Percentiles rank a stretch among this genome's conserved stretches.
phyloP scores from a whole-genome alignment of 192 early-diverging fungal genomes.

The Thamnidium elegans region DNA sequence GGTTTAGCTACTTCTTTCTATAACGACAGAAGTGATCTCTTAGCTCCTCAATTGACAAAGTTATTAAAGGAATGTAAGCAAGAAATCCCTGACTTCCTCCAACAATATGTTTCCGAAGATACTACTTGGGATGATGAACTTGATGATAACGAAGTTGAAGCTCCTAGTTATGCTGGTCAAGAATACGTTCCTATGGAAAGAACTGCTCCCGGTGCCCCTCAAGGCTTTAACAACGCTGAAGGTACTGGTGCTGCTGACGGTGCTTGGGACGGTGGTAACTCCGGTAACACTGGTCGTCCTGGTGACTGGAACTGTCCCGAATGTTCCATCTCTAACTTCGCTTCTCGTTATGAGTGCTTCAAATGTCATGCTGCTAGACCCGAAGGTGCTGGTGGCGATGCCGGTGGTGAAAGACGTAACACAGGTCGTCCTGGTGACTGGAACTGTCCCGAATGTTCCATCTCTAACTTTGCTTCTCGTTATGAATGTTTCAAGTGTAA shows the following conservation, averaged over 20 bases:
- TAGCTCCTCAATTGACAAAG: slow-evolving; percentile 53
- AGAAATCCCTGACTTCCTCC: slow-evolving; percentile 62
- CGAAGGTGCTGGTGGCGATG: slow-evolving; percentile 29
- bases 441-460: slow-evolving; percentile 22
- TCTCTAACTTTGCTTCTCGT: slow-evolving; percentile 24
- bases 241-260: slow-evolving; percentile 21
- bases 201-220: slow-evolving; percentile 22
- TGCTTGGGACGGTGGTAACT: slow-evolving; percentile 22
- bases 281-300: slow-evolving; percentile 17
- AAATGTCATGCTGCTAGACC: slow-evolving; percentile 25
- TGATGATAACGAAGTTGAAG: slow-evolving; percentile 32
- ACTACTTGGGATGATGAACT: slow-evolving; percentile 35
- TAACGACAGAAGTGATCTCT: slow-evolving; percentile 38
- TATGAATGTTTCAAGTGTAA: slow-evolving; percentile 29
- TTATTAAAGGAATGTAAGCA: slow-evolving; percentile 55
- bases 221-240: slow-evolving; percentile 19
- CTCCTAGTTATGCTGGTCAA: slow-evolving; percentile 36
- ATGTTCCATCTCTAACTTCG: slow-evolving; percentile 21
- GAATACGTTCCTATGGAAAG: slow-evolving; percentile 28
- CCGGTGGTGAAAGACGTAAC: slow-evolving; percentile 6
- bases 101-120: slow-evolving; percentile 24
- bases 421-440: slow-evolving; percentile 29
- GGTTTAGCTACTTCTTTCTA: slow-evolving; percentile 61
- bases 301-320: slow-evolving; percentile 1
- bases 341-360: slow-evolving; percentile 28